These are phyloP conservation scores for Abrus precatorius DNA, from an alignment of 306 rosid species.

Conservation along the genomic window DNA sequence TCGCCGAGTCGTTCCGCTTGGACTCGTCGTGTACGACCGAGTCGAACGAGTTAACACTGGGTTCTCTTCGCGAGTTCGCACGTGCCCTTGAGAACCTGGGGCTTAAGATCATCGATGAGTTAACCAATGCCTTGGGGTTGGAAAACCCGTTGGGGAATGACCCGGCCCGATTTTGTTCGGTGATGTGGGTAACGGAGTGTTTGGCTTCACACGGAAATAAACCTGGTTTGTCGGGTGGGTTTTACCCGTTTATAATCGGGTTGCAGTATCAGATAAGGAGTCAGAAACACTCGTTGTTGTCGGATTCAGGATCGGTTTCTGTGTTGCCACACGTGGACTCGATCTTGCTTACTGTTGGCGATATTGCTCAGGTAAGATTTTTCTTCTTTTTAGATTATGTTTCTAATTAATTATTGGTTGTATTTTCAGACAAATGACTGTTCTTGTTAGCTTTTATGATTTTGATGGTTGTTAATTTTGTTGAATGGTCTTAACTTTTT, in stretches of 20 bases:
- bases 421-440: neutral
- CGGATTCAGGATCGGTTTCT: slow-evolving; percentile 87
- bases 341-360: slow-evolving; percentile 78
- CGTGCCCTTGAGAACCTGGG: slow-evolving; percentile 70
- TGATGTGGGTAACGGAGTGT: slow-evolving; percentile 71
- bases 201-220: slow-evolving; percentile 8
- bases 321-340: slow-evolving; percentile 75
- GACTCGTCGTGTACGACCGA: slow-evolving; percentile 57
- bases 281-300: slow-evolving; percentile 63
- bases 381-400: neutral
- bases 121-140: slow-evolving; percentile 59
- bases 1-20: slow-evolving; percentile 71
- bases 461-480: neutral
- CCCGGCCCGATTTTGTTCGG: slow-evolving; percentile 57
- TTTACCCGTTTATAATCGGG: slow-evolving; percentile 78
- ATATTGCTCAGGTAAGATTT: slow-evolving; percentile 78
- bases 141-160: slow-evolving; percentile 57
- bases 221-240: slow-evolving; percentile 55
- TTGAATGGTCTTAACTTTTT: neutral
- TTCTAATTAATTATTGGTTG: slow-evolving; percentile 22
- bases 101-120: slow-evolving; percentile 58
- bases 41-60: slow-evolving; percentile 52
- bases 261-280: slow-evolving; percentile 75
- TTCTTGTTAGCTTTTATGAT: slow-evolving; percentile 4
- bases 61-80: slow-evolving; percentile 63